Base-by-base conservation (phyloP, 305 asterid genomes). In the Fraxinus albicans region DNA sequence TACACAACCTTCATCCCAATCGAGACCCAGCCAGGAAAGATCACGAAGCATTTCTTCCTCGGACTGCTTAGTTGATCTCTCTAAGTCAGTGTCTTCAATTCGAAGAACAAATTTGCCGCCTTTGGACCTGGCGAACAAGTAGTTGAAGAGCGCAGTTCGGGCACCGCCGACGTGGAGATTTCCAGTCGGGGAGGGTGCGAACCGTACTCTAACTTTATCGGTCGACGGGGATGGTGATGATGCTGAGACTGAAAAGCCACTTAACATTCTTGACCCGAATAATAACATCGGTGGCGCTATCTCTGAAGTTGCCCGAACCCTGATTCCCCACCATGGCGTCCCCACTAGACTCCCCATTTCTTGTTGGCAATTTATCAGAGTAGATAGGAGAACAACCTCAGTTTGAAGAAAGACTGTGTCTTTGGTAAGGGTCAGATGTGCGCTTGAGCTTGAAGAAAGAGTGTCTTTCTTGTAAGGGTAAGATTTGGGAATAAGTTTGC, bases 111-210 rank as follows among this genome's bases (percentile, higher is more conserved):
- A 93, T 80, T 91, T 91, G 9, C 99, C 98, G 83, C 94, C 98
- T 86, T 88, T 92, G 73, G 99, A 93, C 90, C 94, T 91, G 60
- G 99, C 98, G 80, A 90, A 94, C 84, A 96, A 85, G 85, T 96
- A 96, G 83, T 96, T 96, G 90, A 93, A 96, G 76, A 96, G 98
- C 2, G 99, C 98, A 40, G 98, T 96, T 73, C 99, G 91, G 74
- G 99, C 99, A 36, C 99, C 98, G 67, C 99, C 99, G 17, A 96
- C 98, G 84, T 96, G 99, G 65, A 96, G 98, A 84, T 96, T 92
- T 13, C 99, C 98, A 44, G 99, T 96, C 29, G 99, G 99, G 13
- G 98, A 96, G 42, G 98, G 99, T 8, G 99, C 98, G 80, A 96
- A 96, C 19, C 99, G 95, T 81, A 96, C 99, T 36, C 99, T 93